Percentiles rank a stretch among this genome's conserved stretches.
phyloP scores from a whole-genome alignment of 306 rosid genomes.

The Pueraria montana region DNA sequence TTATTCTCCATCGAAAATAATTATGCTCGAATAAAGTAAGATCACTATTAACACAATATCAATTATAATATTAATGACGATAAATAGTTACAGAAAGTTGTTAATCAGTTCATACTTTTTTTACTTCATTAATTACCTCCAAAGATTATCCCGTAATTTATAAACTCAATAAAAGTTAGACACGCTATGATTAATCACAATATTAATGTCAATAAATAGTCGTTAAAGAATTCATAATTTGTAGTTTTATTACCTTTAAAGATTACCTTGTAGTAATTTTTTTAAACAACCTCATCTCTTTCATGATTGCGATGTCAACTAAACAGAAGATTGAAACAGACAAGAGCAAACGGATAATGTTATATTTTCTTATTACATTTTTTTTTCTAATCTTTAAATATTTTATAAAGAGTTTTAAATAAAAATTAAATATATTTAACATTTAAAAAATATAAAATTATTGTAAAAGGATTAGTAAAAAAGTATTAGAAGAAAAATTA shows the following conservation, averaged over 20 bases:
- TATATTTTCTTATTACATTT: too few species aligned
- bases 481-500: not conserved
- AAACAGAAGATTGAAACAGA: not conserved
- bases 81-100: not conserved
- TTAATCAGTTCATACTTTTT: not conserved
- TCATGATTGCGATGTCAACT: not conserved
- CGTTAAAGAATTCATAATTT: not conserved
- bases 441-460: not conserved
- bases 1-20: too few species aligned
- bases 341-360: constrained; percentile 1
- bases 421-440: not conserved
- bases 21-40: too few species aligned
- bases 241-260: not conserved
- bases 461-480: not conserved
- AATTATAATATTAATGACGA: not conserved
- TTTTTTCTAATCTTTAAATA: not conserved
- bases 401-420: not conserved
- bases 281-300: constrained; percentile 9
- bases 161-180: not conserved
- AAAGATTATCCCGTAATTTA: not conserved
- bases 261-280: constrained; percentile 16
- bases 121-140: not conserved
- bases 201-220: not conserved
- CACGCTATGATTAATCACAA: constrained; percentile 16
- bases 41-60: too few species aligned